Percentiles rank a stretch among this genome's conserved stretches.
These are phyloP conservation scores for Cordyceps militaris DNA, from an alignment of 2,329 filamentous ascomycete genomes.

Conservation along the genomic window DNA sequence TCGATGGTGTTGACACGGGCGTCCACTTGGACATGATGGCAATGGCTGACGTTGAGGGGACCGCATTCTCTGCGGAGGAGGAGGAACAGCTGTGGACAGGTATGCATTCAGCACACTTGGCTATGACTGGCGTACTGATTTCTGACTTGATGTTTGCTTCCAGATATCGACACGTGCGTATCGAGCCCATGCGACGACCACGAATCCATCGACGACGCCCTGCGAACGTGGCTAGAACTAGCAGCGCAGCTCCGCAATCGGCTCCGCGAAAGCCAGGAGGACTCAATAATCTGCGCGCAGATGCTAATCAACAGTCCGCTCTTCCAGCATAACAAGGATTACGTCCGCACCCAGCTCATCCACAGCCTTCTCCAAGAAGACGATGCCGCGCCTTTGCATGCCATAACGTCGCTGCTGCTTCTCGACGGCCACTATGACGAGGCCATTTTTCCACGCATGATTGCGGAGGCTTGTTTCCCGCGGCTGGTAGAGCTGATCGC, in stretches of 20 bases:
- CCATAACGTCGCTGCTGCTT: constrained; percentile 76
- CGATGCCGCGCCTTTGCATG: constrained; percentile 68
- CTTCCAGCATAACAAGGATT: constrained; percentile 69
- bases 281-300: constrained; percentile 73
- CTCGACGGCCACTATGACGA: constrained; percentile 80
- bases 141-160: background rate
- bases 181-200: constrained; percentile 41
- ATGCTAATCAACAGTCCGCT: constrained; percentile 68
- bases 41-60: constrained; percentile 55
- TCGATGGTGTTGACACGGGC: constrained; percentile 28
- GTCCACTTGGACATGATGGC: constrained; percentile 25
- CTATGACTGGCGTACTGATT: background rate
- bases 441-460: constrained; percentile 76
- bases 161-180: constrained; percentile 44
- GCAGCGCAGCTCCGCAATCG: constrained; percentile 69
- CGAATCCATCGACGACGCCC: constrained; percentile 69
- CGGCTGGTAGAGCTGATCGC: constrained; percentile 77
- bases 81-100: constrained; percentile 88
- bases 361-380: constrained; percentile 90
- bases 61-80: constrained; percentile 62
- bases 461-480: constrained; percentile 74
- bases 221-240: constrained; percentile 77
- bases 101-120: constrained; percentile 31
- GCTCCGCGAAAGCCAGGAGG: constrained; percentile 68
- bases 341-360: constrained; percentile 87